Evolutionary conservation across 108 stramenopile genomes (phyloP), one percentile per base, ranked within the genome.

Genomic region (Nitzschia sp.): DNA sequence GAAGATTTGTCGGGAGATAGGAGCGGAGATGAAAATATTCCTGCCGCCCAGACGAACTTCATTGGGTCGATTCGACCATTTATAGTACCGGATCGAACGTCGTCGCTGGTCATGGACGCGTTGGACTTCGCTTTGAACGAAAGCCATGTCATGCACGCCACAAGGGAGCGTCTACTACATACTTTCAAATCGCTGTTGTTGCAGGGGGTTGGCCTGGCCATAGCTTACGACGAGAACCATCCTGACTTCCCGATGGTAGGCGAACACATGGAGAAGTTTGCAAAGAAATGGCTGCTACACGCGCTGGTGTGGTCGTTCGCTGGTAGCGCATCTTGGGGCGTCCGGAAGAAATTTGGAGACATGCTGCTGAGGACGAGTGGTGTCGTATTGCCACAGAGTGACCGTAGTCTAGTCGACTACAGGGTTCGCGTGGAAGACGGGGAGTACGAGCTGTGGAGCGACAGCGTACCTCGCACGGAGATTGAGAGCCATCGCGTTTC

Each of bases 211-310:
- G 80, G 62, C 21, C 58, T 91, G 31, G 95, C 91, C 0, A 77
- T 92, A 24, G 96, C 94, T 34, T 96, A 98, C 60, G 94, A 98
- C 75, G 97, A 99, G 48, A 96, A 93, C 57, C 96, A 97, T 54
- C 96, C 97, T 1, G 98, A 98, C 49, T 95, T 96, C 59, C 97
- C 95, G 23, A 97, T 97, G 94, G 75, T 85, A 4, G 95, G 90
- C 24, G 96, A 93, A 25, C 96, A 97, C 71, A 88, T 96, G 92
- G 86, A 90, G 45, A 90, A 90, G 34, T 99, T 98, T 75, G 88
- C 97, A 3, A 81, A 89, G 61, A 82, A 93, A 3, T 98, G 96
- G 96, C 57, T 97, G 63, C 61, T 97, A 48, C 94, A 98, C 70
- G 86, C 96, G 17, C 60, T 95, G 59, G 75, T 98, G 56, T 99